These are phyloP conservation scores for Termitomyces sp. DNA, from an alignment of 768 basidiomycete genomes.

Conservation along the genomic window DNA sequence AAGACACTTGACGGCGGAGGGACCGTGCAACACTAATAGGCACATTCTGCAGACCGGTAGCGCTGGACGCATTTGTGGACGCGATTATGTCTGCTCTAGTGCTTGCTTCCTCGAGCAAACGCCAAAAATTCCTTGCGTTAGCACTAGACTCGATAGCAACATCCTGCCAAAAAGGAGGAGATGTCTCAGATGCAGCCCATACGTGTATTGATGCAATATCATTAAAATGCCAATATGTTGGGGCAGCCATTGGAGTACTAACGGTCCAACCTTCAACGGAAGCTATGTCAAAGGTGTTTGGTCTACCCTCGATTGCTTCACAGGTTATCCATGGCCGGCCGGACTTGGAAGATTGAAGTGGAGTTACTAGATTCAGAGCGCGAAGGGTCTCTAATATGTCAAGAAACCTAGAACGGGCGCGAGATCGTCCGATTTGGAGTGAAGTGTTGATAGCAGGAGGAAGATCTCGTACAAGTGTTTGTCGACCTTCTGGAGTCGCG, in stretches of 20 bases:
- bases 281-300: conserved; percentile 40
- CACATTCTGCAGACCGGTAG: conserved; percentile 19
- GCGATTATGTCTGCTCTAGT: conserved; percentile 25
- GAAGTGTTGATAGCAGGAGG: conserved; percentile 42
- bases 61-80: conserved; percentile 11
- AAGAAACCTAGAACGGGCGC: conserved; percentile 53
- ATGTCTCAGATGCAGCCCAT: conserved; percentile 48
- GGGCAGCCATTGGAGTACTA: conserved; percentile 40
- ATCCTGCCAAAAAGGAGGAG: conserved; percentile 51
- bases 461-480: conserved; percentile 47
- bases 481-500: conserved; percentile 37
- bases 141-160: conserved; percentile 31
- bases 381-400: conserved; percentile 58
- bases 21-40: conserved; percentile 33
- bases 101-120: conserved; percentile 43
- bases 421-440: conserved; percentile 54
- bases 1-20: conserved; percentile 55
- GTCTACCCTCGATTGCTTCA: conserved; percentile 33
- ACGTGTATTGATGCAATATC: conserved; percentile 49
- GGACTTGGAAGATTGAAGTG: conserved; percentile 43
- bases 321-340: conserved; percentile 41
- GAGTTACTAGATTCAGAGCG: conserved; percentile 51
- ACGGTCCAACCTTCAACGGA: conserved; percentile 37
- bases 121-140: conserved; percentile 52
- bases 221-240: conserved; percentile 62